These are phyloP conservation scores for Cryptosporidium viatorum DNA, from an alignment of 169 alveolate genomes.

Conservation along the genomic window DNA sequence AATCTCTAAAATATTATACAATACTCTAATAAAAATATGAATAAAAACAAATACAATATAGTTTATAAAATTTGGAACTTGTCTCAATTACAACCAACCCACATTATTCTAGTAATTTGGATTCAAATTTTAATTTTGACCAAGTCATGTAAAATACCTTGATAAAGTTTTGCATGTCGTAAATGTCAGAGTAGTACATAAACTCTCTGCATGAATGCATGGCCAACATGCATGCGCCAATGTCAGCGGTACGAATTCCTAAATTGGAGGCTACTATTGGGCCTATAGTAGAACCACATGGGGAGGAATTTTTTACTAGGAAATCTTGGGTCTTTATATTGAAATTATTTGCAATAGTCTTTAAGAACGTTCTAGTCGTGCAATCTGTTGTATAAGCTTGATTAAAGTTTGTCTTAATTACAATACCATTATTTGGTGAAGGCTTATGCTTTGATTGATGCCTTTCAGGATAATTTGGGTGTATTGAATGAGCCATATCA, in stretches of 20 bases:
- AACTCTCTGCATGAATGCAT: conserved; percentile 97
- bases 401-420: conserved; percentile 89
- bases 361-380: conserved; percentile 86
- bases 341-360: conserved; percentile 83
- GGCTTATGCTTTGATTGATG: conserved; percentile 90
- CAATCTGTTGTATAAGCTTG: conserved; percentile 93
- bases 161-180: conserved; percentile 23
- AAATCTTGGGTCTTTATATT: conserved; percentile 91
- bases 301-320: conserved; percentile 92
- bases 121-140: conserved; percentile 43
- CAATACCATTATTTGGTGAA: conserved; percentile 91
- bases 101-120: conserved; percentile 29
- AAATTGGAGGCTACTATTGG: conserved; percentile 91
- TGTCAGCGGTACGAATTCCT: conserved; percentile 93
- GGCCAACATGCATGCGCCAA: conserved; percentile 95
- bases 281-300: conserved; percentile 97
- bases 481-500: conserved; percentile 97
- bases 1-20: not conserved
- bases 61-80: not conserved
- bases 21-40: not conserved
- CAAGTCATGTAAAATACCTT: conserved; percentile 40
- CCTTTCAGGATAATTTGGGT: conserved; percentile 95
- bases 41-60: too few relatives aligned
- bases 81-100: not conserved
- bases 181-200: conserved; percentile 75